phyloP scores from a whole-genome alignment of 192 early-diverging fungal genomes.

The Podila clonocystis region DNA sequence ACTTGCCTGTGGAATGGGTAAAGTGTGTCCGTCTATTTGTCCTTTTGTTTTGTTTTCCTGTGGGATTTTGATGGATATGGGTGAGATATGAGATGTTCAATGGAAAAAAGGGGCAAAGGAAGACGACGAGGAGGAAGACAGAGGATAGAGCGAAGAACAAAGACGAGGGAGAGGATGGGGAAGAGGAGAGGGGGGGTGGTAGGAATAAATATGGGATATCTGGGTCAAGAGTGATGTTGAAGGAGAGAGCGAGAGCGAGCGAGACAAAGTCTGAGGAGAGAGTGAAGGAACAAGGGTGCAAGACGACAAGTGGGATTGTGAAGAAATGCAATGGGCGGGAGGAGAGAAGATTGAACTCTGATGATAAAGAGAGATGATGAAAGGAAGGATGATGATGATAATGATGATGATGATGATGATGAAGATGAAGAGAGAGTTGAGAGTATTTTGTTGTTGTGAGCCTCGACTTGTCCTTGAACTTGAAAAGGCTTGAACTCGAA shows the following conservation, averaged over 20 bases:
- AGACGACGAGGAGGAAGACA: not conserved
- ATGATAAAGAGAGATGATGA: not conserved
- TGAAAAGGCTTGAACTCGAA: no score
- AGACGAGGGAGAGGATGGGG: not conserved
- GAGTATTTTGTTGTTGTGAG: not conserved
- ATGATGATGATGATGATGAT: slow-evolving; percentile 4
- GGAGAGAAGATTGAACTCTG: not conserved
- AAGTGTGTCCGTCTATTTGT: not conserved
- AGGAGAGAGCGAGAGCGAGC: not conserved
- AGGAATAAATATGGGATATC: not conserved
- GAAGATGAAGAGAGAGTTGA: not conserved
- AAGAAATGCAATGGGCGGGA: not conserved
- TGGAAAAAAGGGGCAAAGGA: not conserved
- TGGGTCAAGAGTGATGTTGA: not conserved
- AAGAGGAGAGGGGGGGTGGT: not conserved
- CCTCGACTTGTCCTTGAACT: no score
- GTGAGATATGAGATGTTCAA: not conserved
- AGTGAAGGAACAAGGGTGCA: slow-evolving; percentile 1
- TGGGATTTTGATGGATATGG: not conserved
- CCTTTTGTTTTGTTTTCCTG: not conserved
- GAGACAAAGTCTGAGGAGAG: not conserved
- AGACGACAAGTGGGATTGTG: not conserved
- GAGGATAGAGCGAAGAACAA: not conserved
- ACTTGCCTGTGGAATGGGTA: not conserved
- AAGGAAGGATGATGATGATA: not conserved